Evolutionary conservation across 78 protist genomes (phyloP), one percentile per base, ranked within the genome.

Genomic region (Planoprotostelium fungivorum): DNA sequence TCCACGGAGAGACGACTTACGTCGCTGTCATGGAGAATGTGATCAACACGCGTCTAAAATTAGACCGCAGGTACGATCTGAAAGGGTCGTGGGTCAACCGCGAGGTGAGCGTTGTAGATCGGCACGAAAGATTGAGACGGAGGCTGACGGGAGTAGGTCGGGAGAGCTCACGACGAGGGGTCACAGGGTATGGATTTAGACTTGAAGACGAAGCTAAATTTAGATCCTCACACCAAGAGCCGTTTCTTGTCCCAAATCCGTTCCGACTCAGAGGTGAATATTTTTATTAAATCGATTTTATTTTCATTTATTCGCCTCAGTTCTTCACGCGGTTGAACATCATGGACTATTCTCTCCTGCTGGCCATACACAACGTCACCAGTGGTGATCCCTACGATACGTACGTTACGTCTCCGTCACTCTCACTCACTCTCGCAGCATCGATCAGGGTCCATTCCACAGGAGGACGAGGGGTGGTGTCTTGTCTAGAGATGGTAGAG

Each of bases 261-360:
- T 25, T 5, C 73, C 31, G 73, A 51, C 73, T 5, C 73, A 51
- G 16, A 51, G 73, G 73, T 16, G 73, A 51, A 16, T 25, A 16
- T 5, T 51, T 51, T 5, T 51, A 51, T 51, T n/a, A n/a, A n/a
- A n/a, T n/a, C n/a, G n/a, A n/a, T 16, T 51, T 51, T 51, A 16
- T 51, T 51, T 5, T 51, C 73, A 25, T 51, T 16, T 51, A 51
- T 25, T 25, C 73, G 5, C 16, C 31, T 5, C 73, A 86, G 23
- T 92, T 92, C 29, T 86, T 92, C 35, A 38, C 83, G 31, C 84
- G 88, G 0, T 34, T 92, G 31, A 89, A 92, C 25, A 92, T 92
- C 84, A 92, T 92, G 94, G 94, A 92, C 34, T 90, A 90, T 34
- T 39, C 90, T 63, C 36, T 92, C n/a, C 36, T 92, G 36, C 86